A percentile compares a stretch with the other conserved stretches of the same genome.
These are phyloP conservation scores for Macrolepiota fuliginosa DNA, from an alignment of 768 basidiomycete genomes.

Conservation along the genomic window DNA sequence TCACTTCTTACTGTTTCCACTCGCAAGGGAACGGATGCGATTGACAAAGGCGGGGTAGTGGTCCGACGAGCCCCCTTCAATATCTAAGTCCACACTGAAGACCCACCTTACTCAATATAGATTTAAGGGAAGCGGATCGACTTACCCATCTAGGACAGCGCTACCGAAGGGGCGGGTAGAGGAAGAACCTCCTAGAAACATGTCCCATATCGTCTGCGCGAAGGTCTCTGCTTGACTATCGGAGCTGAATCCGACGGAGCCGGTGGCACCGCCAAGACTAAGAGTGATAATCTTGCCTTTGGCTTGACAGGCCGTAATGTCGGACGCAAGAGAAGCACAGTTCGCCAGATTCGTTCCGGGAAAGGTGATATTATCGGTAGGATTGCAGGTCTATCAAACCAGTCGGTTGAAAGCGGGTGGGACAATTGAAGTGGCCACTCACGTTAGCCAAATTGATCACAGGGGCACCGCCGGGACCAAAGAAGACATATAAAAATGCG, in stretches of 20 bases:
- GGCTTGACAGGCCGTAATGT: slow-evolving; percentile 64
- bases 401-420: background rate
- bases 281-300: slow-evolving; percentile 61
- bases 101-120: background rate
- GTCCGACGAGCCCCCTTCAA: slow-evolving; percentile 60
- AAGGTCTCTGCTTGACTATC: slow-evolving; percentile 57
- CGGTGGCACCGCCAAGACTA: slow-evolving; percentile 61
- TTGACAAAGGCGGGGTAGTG: slow-evolving; percentile 56
- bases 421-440: slow-evolving; percentile 15
- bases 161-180: slow-evolving; percentile 67
- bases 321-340: slow-evolving; percentile 56
- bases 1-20: slow-evolving; percentile 52
- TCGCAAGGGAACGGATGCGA: slow-evolving; percentile 48
- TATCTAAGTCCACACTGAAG: slow-evolving; percentile 64
- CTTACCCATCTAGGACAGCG: slow-evolving; percentile 72
- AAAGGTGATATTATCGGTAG: slow-evolving; percentile 52
- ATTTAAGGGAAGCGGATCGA: background rate
- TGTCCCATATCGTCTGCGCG: slow-evolving; percentile 68
- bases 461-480: slow-evolving; percentile 58
- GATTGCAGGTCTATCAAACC: slow-evolving; percentile 55
- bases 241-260: slow-evolving; percentile 56
- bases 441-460: slow-evolving; percentile 71
- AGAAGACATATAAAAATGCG: slow-evolving; percentile 68
- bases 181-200: slow-evolving; percentile 59
- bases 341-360: slow-evolving; percentile 61